phyloP scores from a whole-genome alignment of 2,329 filamentous ascomycete species.

The Colletotrichum siamense region DNA sequence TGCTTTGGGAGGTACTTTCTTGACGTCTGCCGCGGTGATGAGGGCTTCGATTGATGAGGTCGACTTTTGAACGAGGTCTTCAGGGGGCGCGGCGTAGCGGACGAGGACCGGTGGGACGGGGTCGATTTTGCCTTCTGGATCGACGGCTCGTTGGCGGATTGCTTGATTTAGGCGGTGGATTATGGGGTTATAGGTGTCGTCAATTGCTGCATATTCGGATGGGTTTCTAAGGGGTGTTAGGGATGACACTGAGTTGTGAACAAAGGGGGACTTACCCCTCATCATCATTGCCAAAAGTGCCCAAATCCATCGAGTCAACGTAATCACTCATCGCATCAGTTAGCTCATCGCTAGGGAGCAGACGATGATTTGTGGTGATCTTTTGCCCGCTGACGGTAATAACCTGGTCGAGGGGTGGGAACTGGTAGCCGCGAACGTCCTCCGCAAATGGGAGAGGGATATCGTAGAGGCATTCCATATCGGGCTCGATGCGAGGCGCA shows the following conservation, averaged over 20 bases:
- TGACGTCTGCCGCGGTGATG: conserved; percentile 76
- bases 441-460: conserved; percentile 92
- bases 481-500: conserved; percentile 77
- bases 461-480: conserved; percentile 87
- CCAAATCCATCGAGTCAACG: conserved; percentile 92
- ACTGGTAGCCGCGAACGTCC: conserved; percentile 88
- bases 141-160: conserved; percentile 80
- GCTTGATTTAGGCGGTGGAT: conserved; percentile 91
- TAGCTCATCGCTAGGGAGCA: conserved; percentile 79
- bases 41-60: conserved; percentile 66
- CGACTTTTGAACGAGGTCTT: conserved; percentile 66
- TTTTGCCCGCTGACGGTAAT: conserved; percentile 85
- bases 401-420: conserved; percentile 87
- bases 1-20: conserved; percentile 84
- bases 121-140: conserved; percentile 69
- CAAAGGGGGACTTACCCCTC: conserved; percentile 66
- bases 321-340: conserved; percentile 86
- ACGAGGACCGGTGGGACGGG: conserved; percentile 69
- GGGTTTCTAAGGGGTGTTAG: conserved; percentile 40
- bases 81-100: conserved; percentile 75
- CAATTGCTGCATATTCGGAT: conserved; percentile 75
- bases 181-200: conserved; percentile 83
- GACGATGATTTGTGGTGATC: conserved; percentile 76
- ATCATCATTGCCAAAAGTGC: conserved; percentile 72
- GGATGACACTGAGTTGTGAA: neutral